These are phyloP conservation scores for Aquilaria agallochum DNA, from an alignment of 441 rosid species.

Conservation along the genomic window DNA sequence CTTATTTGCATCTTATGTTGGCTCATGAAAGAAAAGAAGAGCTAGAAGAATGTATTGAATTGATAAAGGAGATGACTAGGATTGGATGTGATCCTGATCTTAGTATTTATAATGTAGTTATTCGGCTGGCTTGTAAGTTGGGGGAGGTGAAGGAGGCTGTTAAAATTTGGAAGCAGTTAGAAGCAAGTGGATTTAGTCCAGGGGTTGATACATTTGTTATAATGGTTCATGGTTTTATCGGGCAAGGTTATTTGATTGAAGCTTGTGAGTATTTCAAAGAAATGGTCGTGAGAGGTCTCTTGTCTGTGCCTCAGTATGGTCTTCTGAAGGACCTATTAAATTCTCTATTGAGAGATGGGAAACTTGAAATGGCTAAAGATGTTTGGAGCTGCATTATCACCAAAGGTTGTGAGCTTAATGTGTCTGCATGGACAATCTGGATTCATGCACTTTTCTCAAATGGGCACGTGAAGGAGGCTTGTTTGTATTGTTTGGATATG, in stretches of 20 bases:
- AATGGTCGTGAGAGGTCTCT: constrained; percentile 69
- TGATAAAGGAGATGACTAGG: constrained; percentile 58
- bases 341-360: constrained; percentile 53
- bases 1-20: constrained; percentile 76
- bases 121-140: constrained; percentile 71
- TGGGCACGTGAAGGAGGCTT: constrained; percentile 79
- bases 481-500: constrained; percentile 81
- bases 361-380: constrained; percentile 76
- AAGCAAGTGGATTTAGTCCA: constrained; percentile 59
- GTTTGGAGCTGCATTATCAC: constrained; percentile 61
- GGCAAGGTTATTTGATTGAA: constrained; percentile 52
- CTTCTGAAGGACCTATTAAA: constrained; percentile 57
- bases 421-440: constrained; percentile 85
- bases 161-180: constrained; percentile 75
- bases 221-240: constrained; percentile 58
- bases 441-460: constrained; percentile 74
- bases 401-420: constrained; percentile 68
- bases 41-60: constrained; percentile 68
- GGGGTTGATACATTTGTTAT: constrained; percentile 67
- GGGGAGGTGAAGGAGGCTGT: constrained; percentile 67
- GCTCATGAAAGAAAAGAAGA: constrained; percentile 88
- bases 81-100: constrained; percentile 57
- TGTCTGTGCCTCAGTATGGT: constrained; percentile 61
- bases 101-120: constrained; percentile 52
- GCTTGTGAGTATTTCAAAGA: constrained; percentile 74